Evolutionary conservation across 352 stramenopile species (phyloP), one percentile per base, ranked within the genome.

Genomic region (Pythium vanterpoolii): DNA sequence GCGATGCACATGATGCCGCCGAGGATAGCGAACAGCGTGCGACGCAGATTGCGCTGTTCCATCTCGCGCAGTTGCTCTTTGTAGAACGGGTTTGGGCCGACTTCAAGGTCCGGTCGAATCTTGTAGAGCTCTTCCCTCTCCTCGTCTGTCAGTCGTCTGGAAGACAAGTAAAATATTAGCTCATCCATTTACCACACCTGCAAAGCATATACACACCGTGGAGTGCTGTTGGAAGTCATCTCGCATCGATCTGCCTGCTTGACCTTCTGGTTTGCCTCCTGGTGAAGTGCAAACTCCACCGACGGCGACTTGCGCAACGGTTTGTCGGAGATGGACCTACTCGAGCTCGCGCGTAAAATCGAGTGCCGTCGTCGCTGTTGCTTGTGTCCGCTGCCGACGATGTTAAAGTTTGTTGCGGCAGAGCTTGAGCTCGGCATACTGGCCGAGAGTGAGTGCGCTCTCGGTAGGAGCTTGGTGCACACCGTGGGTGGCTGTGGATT

Each of bases 101-200:
- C 91, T 59, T 92, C 83, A 21, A 95, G 74, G 52, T 95, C 86
- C 21, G 86, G 86, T 6, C 86, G 86, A 49, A 89, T 47, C 65
- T 77, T 83, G 63, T 95, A 95, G 33, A 95, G 73, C 53, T 89
- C 86, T 43, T 83, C 76, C 62, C 88, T 90, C 64, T 95, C 86
- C 70, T 90, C 79, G 18, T 78, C 64, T 18, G 86, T 93, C 49
- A 95, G 57, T 13, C 86, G 74, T 38, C 83, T 90, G 49, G 23
- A 30, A 26, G 28, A 26, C 24, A 9, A 45, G 23, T 16, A 56
- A 34, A 24, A 1, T 24, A 19, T 24, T n/a, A 45, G 39, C 14
- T n/a, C 39, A 45, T 45, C 19, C 39, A 49, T 28, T 49, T 8
- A 28, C 9, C 1, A 9, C 14, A 48, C 23, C n/a, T 30, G 21